Evolutionary conservation across 2,329 filamentous ascomycete species (phyloP), one percentile per base, ranked within the genome.

Genomic region (Emydomyces testavorans): DNA sequence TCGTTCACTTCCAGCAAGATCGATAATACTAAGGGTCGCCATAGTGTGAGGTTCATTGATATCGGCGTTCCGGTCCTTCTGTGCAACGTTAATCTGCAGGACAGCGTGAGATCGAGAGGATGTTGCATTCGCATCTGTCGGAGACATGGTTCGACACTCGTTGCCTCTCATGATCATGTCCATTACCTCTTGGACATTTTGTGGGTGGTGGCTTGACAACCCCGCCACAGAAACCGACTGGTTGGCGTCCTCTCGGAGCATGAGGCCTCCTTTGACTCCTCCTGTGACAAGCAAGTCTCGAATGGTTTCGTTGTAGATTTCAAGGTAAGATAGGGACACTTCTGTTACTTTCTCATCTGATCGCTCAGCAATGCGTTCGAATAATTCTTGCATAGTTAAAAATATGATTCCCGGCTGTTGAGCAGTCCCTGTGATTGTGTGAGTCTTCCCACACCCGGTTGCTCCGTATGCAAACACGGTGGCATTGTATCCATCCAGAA

Each of bases 231-330:
- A 92, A 6, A 98, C 92, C 8, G 85, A 80, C 63, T 94, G 86
- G 60, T 96, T 89, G 50, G 85, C 83, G 70, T 98, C 92, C 67
- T 98, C 92, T 40, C 92, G 83, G 34, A 98, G 75, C 82, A 92
- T 94, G 54, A 98, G 68, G 2, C 87, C 84, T 55, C 80, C 77
- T 68, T 89, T 92, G 66, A 81, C 85, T 31, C 82, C 85, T 20
- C 83, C 83, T 0, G 86, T 83, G n/a, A 92, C 83, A 36, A 98
- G 74, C 60, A 98, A 70, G 69, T 98, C 92, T 45, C 92, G 85
- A 59, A 98, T 98, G 0, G 89, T 95, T 70, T 98, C 92, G 63
- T 98, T 98, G 74, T 98, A 98, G 54, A 98, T 98, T 63, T 98
- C 92, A 31, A 98, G 76, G 60, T 96, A 98, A 0, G 89, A 95